Evolutionary conservation across 192 early-diverging fungal genomes (phyloP).

Genomic region (Lobosporangium transversale): DNA sequence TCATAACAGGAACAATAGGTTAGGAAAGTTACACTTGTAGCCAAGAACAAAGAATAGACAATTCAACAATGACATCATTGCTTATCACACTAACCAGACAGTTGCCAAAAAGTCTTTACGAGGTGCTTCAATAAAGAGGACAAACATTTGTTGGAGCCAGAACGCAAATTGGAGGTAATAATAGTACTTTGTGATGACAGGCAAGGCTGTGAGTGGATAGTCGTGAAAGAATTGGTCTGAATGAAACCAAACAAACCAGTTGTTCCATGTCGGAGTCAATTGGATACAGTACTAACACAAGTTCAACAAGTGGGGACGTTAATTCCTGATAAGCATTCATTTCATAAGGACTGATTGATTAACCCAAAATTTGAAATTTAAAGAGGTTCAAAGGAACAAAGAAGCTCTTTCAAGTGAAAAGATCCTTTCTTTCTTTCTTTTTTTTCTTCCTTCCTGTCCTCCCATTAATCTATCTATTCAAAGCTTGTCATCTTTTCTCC

Average conservation of each 20-base stretch:
- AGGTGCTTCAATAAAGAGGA: constrained; percentile 73
- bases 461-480: too few species aligned
- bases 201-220: constrained; percentile 72
- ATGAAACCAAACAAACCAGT: constrained; percentile 68
- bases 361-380: too few species aligned
- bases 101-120: constrained; percentile 80
- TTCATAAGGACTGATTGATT: too few species aligned
- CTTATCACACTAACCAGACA: constrained; percentile 39
- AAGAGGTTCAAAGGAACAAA: too few species aligned
- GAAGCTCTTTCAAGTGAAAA: too few species aligned
- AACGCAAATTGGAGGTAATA: constrained; percentile 79
- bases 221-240: constrained; percentile 72
- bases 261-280: constrained; percentile 46
- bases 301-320: too few species aligned
- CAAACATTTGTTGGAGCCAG: constrained; percentile 84
- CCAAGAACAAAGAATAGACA: too few species aligned
- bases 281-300: constrained; percentile 46
- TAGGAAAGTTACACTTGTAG: too few species aligned
- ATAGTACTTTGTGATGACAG: constrained; percentile 72
- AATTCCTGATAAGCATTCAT: too few species aligned
- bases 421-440: too few species aligned
- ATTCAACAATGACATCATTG: neutral
- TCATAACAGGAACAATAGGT: neutral
- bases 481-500: too few species aligned
- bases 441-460: too few species aligned